phyloP scores from a whole-genome alignment of 2,329 filamentous ascomycete species.

The Endocalyx cinctus region DNA sequence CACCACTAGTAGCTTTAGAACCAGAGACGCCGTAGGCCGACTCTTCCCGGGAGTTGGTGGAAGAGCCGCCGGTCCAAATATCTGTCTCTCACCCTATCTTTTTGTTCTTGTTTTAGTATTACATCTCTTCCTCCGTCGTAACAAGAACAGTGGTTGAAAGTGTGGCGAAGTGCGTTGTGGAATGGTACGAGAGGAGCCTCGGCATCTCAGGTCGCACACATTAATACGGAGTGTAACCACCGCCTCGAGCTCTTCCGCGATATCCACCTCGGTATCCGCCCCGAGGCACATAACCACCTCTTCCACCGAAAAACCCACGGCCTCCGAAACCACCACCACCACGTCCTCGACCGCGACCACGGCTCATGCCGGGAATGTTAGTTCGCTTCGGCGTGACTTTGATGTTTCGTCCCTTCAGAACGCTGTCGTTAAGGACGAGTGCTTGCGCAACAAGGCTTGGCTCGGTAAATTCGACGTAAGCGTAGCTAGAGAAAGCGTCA shows the following conservation, averaged over 20 bases:
- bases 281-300: constrained; percentile 43
- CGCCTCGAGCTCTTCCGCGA: constrained; percentile 54
- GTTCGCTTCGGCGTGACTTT: constrained; percentile 96
- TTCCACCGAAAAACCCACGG: constrained; percentile 48
- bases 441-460: constrained; percentile 89
- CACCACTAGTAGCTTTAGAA: too few relatives aligned
- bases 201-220: too few relatives aligned
- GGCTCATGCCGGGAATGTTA: constrained; percentile 90
- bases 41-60: too few relatives aligned
- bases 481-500: constrained; percentile 77
- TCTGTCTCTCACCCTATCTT: too few relatives aligned
- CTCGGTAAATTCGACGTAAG: constrained; percentile 97
- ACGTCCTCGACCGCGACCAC: constrained; percentile 62
- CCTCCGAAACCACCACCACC: constrained; percentile 35
- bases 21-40: too few relatives aligned
- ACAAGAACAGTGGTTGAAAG: too few relatives aligned
- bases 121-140: too few relatives aligned
- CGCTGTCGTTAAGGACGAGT: constrained; percentile 90
- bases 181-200: too few relatives aligned
- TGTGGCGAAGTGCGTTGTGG: too few relatives aligned
- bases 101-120: too few relatives aligned
- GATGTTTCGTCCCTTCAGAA: constrained; percentile 90
- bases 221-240: constrained; percentile 63
- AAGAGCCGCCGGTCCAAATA: too few relatives aligned
- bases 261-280: constrained; percentile 59